phyloP scores from a whole-genome alignment of 495 filamentous ascomycete genomes.

The Neurospora hispaniola region DNA sequence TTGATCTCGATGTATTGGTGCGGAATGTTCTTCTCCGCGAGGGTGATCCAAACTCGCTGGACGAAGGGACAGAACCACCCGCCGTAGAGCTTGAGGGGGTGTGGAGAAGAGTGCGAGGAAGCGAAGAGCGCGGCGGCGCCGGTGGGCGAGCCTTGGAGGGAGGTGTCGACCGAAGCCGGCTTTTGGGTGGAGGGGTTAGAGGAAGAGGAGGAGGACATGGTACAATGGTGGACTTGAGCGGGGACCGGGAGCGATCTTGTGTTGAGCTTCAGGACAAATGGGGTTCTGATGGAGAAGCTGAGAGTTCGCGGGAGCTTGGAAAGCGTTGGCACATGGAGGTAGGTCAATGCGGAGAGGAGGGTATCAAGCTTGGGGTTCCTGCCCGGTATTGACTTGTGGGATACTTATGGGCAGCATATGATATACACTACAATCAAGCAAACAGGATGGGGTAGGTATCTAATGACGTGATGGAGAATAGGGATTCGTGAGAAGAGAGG shows the following conservation, averaged over 20 bases:
- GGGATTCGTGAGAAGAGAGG: background rate
- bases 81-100: slow-evolving; percentile 37
- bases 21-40: slow-evolving; percentile 60
- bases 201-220: background rate
- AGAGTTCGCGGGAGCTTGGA: background rate
- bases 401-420: background rate
- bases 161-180: slow-evolving; percentile 12
- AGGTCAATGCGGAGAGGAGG: background rate
- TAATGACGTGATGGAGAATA: background rate
- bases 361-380: background rate
- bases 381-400: background rate
- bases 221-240: background rate
- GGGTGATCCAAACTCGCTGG: slow-evolving; percentile 55
- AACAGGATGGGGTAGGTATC: background rate
- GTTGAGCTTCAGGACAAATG: background rate
- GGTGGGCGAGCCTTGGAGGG: slow-evolving; percentile 6
- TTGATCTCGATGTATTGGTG: slow-evolving; percentile 67
- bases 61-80: slow-evolving; percentile 48
- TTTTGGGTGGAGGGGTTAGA: background rate
- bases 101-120: slow-evolving; percentile 19
- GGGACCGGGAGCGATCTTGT: background rate
- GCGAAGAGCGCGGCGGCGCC: slow-evolving; percentile 28
- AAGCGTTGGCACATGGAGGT: background rate
- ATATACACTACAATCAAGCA: background rate
- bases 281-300: background rate